Evolutionary conservation across 208 protist genomes (phyloP).

Genomic region (Trichomonas tenax): DNA sequence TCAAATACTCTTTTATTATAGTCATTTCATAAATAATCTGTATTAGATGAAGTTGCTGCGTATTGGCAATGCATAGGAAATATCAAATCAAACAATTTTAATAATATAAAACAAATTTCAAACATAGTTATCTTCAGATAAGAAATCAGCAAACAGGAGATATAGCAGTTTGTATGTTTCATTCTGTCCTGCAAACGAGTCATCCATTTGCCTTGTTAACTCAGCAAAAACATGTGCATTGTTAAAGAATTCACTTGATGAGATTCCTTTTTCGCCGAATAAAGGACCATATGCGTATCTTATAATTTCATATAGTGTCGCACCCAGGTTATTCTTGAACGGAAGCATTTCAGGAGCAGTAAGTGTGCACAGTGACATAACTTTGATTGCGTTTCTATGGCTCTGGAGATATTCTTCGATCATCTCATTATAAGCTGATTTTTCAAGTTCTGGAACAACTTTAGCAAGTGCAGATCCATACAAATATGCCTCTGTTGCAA

Average conservation of each 20-base stretch:
- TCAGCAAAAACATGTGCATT: neutral
- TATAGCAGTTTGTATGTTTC: neutral
- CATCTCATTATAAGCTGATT: neutral
- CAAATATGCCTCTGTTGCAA: neutral
- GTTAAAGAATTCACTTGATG: neutral
- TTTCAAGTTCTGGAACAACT: neutral
- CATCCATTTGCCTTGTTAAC: neutral
- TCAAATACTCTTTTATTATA: too few species aligned
- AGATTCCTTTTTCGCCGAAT: neutral
- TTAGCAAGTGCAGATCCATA: neutral
- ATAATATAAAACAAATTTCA: neutral
- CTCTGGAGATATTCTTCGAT: neutral
- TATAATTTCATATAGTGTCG: neutral
- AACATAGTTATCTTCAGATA: neutral
- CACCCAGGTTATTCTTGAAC: neutral
- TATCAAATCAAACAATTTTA: neutral
- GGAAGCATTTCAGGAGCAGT: neutral
- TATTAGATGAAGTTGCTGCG: too few species aligned
- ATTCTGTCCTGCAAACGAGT: neutral
- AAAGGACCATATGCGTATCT: neutral
- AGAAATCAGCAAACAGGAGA: neutral
- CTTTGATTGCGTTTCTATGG: neutral
- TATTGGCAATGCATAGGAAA: too few species aligned
- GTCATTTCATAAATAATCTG: too few species aligned
- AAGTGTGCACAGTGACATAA: neutral